phyloP scores from a whole-genome alignment of 148 eudicot species.

The Rhododendron williamsianum region DNA sequence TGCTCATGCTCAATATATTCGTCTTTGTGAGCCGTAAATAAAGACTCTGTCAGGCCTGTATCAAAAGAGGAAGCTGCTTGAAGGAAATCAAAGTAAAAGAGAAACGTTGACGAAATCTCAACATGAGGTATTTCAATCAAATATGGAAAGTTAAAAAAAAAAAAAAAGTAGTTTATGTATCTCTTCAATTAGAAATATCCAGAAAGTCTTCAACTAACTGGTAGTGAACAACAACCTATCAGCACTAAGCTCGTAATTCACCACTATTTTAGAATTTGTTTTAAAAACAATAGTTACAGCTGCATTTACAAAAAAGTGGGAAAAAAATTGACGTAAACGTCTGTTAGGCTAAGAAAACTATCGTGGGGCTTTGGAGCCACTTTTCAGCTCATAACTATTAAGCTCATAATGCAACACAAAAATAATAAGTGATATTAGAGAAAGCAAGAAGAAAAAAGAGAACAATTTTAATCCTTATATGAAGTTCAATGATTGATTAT shows the following conservation, averaged over 20 bases:
- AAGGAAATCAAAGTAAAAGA: constrained; percentile 6
- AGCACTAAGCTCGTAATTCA: not conserved
- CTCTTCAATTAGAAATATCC: not conserved
- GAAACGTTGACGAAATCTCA: not conserved
- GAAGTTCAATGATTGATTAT: not conserved
- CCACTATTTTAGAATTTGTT: not conserved
- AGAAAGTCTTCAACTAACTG: not conserved
- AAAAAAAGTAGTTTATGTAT: not conserved
- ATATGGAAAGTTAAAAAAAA: not conserved
- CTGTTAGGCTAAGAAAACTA: not conserved
- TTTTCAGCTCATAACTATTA: not conserved
- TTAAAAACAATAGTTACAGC: not conserved
- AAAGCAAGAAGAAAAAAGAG: not conserved
- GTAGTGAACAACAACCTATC: not conserved
- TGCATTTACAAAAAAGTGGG: not conserved
- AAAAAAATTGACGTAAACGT: not conserved
- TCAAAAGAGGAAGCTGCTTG: not conserved
- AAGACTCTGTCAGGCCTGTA: constrained; percentile 88
- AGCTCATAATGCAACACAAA: not conserved
- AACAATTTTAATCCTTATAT: not conserved
- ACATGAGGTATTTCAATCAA: not conserved
- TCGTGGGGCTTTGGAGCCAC: not conserved
- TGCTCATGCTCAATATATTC: constrained; percentile 93
- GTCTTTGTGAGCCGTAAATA: constrained; percentile 85
- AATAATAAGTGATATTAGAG: not conserved